Evolutionary conservation across 1,139 yeast genomes (phyloP), one percentile per base, ranked within the genome.

Genomic region (Hyphopichia wangnamkhiaoensis): DNA sequence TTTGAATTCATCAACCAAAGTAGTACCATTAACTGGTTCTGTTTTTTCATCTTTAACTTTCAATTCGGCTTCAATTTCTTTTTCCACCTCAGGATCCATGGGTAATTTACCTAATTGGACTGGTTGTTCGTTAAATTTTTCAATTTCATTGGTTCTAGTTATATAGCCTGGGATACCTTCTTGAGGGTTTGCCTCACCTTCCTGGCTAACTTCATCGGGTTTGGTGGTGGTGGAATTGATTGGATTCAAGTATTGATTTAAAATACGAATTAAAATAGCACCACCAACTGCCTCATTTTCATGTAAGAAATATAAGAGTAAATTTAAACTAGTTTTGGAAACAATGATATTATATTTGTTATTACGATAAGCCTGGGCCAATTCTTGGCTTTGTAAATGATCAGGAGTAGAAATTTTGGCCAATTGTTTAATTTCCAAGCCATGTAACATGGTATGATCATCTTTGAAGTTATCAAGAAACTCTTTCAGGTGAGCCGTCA

Each of bases 261-360:
- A 82, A 39, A 90, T 76, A 49, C 96, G 74, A 40, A 93, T 88
- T 40, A 91, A 72, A 34, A 91, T 77, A 3, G 94, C 85, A 3
- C 98, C 98, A 28, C 98, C 98, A 38, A 84, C 84, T 7, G 88
- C 86, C 62, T 90, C 98, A 56, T 89, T 88, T 56, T 93, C 98
- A 58, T 89, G 95, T 42, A 94, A 66, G 52, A 90, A 93, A 59
- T 88, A 88, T 38, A 94, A 70, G 49, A 93, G 74, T 49, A 93
- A 68, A 56, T 90, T 94, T 54, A 93, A 75, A 3, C 96, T 81
- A 0, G 97, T 90, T 47, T 87, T 83, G 12, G 96, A 85, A 33
- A 93, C 82, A 35, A 80, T 76, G 18, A 93, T 72, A 40, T 80
- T 74, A 62, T 90, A 93, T 56, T 86, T 84, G 64, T 85, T 80